Base-by-base conservation (phyloP, 148 eudicot genomes). In the Rhododendron kiyosumense region DNA sequence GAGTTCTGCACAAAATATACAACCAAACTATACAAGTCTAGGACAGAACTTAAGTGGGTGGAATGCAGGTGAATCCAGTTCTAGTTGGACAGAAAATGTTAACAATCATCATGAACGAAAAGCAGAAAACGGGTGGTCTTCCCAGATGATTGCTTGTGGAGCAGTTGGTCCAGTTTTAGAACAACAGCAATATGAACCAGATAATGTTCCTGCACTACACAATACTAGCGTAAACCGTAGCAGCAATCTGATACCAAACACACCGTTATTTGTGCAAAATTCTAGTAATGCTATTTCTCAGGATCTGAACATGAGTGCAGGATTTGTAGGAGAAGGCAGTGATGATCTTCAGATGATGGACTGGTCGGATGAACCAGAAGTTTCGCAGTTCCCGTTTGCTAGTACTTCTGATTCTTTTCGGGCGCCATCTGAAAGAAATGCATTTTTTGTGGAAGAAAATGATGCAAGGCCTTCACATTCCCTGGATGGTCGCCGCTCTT, bases 381-480 rank as follows among this genome's bases (percentile, higher is more conserved):
- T 74, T 74, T 83, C 54, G 61, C 87, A 85, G 76, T 77, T 87
- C 49, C 86, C 93, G 7, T 89, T 90, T 13, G 85, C 84, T 80
- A 86, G 93, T 84, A 84, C 87, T 57, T 88, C 91, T 46, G 88
- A 87, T 88, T 88, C 95, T 45, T 91, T 84, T 85, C 91, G 88
- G 83, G 63, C 86, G 78, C 87, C 93, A 83, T 92, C 95, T 81
- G 90, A 87, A 52, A 91, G 87, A 85, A 91, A 90, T 63, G 90
- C 92, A 85, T 90, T 86, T 85, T 74, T 89, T 15, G 85, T 85
- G 86, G 95, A 91, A 81, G 95, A 92, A 34, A 89, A 88, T 82
- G 95, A 93, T 84, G 85, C 69, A 52, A 91, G 96, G 87, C 95
- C 92, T 69, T 89, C 90, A 36, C 85, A 83, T 87, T 89, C 94